Percentiles rank a stretch among this genome's conserved stretches.
These are phyloP conservation scores for Asterella californica DNA, from an alignment of 225 moss, liverwort and hornwort genomes.

Conservation along the genomic window DNA sequence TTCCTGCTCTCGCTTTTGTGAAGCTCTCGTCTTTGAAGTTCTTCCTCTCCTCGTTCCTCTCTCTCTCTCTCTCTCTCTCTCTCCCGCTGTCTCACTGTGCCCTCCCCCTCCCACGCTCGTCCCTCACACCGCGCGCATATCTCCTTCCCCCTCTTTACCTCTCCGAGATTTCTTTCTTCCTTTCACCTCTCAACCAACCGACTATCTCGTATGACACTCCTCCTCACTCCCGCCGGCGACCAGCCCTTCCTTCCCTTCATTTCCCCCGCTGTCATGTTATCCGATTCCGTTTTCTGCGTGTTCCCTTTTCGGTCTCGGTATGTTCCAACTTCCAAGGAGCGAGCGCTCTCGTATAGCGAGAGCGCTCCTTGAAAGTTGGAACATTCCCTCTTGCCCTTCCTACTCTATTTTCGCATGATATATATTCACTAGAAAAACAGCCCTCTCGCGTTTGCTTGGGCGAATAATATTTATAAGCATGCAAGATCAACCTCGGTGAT, in stretches of 20 bases:
- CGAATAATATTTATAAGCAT: too few species aligned
- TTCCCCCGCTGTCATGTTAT: constrained; percentile 12
- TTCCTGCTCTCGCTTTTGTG: neutral
- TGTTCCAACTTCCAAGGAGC: neutral
- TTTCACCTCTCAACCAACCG: constrained; percentile 15
- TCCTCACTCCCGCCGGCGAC: constrained; percentile 14
- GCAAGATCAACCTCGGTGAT: too few species aligned
- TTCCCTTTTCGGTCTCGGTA: neutral
- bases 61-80: neutral
- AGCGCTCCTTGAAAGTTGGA: neutral
- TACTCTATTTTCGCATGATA: too few species aligned
- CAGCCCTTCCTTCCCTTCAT: too few species aligned
- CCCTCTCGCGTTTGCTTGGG: too few species aligned
- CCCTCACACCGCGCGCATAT: neutral
- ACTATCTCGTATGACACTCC: constrained; percentile 16
- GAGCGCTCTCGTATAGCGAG: neutral
- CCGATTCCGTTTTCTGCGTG: neutral
- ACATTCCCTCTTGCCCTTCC: neutral
- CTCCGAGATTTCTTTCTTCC: neutral
- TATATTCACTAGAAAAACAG: too few species aligned
- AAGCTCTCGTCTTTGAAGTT: too few species aligned
- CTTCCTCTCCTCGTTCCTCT: neutral
- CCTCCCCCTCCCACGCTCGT: neutral
- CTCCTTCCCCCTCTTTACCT: neutral
- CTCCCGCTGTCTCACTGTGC: too few species aligned